These are phyloP conservation scores for Dendrocalamus latiflorus DNA, from an alignment of 202 grass and related monocot species.

Conservation along the genomic window DNA sequence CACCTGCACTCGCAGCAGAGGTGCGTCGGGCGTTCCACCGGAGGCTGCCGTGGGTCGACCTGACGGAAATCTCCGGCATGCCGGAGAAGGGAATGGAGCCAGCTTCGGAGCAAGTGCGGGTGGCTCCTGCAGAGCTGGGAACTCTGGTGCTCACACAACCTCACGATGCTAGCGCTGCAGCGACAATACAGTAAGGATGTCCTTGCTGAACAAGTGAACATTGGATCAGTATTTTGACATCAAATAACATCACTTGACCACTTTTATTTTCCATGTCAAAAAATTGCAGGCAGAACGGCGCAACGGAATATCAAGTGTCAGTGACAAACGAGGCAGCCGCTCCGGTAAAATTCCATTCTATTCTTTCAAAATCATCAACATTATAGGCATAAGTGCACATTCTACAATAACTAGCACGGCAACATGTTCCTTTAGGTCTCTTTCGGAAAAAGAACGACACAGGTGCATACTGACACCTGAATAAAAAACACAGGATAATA, in stretches of 20 bases:
- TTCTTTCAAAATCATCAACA: neutral
- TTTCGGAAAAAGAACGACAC: neutral
- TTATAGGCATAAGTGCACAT: neutral
- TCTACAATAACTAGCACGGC: neutral
- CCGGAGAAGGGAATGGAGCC: neutral
- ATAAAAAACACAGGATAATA: neutral
- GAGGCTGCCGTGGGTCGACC: slow-evolving; percentile 45
- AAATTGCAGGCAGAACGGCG: neutral
- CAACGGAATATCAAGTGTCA: neutral
- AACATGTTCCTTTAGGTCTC: neutral
- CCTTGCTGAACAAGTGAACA: no score
- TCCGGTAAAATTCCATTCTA: slow-evolving; percentile 12
- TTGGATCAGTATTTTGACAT: no score
- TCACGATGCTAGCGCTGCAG: slow-evolving; percentile 17
- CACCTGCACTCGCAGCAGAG: neutral
- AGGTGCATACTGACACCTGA: neutral
- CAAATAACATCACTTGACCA: neutral
- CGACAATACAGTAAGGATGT: no score
- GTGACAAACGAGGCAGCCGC: neutral
- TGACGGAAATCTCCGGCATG: slow-evolving; percentile 12
- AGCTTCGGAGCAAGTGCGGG: neutral
- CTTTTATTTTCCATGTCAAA: neutral
- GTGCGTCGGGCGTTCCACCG: neutral
- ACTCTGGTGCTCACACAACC: slow-evolving; percentile 4
- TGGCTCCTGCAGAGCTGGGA: slow-evolving; percentile 22